Percentiles rank a stretch among this genome's conserved stretches.
Conservation (phyloP, 176 grass and related monocot species). For the Oryza coarctata region DNA sequence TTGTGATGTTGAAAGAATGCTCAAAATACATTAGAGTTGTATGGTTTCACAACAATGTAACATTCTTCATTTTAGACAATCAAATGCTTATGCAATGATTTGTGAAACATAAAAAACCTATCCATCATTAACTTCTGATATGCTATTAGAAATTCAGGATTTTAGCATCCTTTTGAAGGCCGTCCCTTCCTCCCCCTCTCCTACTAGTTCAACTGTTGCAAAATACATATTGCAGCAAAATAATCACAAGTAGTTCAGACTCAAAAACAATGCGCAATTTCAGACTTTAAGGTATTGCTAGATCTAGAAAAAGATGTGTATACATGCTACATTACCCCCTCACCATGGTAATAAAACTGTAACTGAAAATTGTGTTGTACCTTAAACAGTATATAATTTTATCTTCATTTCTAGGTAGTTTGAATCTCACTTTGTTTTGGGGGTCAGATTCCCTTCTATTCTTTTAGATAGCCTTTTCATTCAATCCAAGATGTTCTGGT, state of each 20-base stretch:
- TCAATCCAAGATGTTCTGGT: conserved; percentile 12
- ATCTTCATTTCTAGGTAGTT: background rate
- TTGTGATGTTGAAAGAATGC: conserved; percentile 27
- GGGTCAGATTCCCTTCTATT: background rate
- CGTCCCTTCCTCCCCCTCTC: background rate
- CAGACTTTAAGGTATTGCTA: background rate
- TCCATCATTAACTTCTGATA: background rate
- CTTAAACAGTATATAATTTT: background rate
- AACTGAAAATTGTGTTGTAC: background rate
- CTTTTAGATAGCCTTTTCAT: conserved; percentile 15
- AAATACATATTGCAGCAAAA: background rate
- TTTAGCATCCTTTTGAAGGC: background rate
- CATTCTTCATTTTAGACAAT: conserved; percentile 22
- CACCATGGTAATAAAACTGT: background rate
- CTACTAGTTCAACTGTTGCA: background rate
- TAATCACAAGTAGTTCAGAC: background rate
- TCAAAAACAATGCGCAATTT: background rate
- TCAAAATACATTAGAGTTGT: conserved; percentile 9
- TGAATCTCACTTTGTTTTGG: background rate
- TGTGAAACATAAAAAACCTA: conserved; percentile 5
- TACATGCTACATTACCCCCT: background rate
- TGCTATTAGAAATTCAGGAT: background rate
- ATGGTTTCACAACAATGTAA: background rate
- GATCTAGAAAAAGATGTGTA: background rate
- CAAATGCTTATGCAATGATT: conserved; percentile 4